Evolutionary conservation across 495 filamentous ascomycete species (phyloP), one percentile per base, ranked within the genome.

Genomic region (Aspergillus olivimuriae): DNA sequence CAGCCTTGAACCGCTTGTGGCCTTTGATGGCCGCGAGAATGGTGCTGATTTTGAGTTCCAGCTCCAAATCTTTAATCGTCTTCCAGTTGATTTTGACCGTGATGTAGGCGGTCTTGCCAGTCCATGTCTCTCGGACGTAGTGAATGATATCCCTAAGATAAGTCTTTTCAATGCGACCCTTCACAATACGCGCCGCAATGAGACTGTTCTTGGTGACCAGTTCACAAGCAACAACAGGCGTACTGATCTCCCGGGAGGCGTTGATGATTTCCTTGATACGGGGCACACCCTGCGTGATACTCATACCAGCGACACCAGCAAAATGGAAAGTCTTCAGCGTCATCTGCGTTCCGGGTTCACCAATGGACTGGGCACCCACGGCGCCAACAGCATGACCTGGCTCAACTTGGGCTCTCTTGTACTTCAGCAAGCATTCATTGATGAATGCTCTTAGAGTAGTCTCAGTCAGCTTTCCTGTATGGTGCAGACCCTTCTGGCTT

Each of bases 221-320:
- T 15, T 85, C 80, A 53, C 94, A 97, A 11, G 77, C 75, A 46
- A 97, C 92, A 57, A 98, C 83, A 1, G 92, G 92, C 2, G 92
- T 98, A 66, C 87, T 94, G 61, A 98, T 97, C 33, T 69, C 72
- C 61, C 84, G 91, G 8, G 86, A 90, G 5, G 92, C 92, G 66
- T 97, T 97, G 78, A 98, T 98, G 56, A 98, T 98, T 75, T 98
- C 92, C 68, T 97, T 98, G 63, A 98, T 97, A 79, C 92, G 92
- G 2, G 92, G 92, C 2, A 98, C 92, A 83, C 92, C 92, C 58
- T 95, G 87, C 0, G 94, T 98, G 55, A 97, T 92, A 74, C 86
- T 94, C 91, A 98, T 96, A 56, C 89, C 89, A 18, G 91, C 94
- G 48, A 98, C 94, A 84, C 92, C 92, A 56, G 92, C 92, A 70